Conservation (phyloP, 2,329 filamentous ascomycete genomes). For the Helotiales sp. region DNA sequence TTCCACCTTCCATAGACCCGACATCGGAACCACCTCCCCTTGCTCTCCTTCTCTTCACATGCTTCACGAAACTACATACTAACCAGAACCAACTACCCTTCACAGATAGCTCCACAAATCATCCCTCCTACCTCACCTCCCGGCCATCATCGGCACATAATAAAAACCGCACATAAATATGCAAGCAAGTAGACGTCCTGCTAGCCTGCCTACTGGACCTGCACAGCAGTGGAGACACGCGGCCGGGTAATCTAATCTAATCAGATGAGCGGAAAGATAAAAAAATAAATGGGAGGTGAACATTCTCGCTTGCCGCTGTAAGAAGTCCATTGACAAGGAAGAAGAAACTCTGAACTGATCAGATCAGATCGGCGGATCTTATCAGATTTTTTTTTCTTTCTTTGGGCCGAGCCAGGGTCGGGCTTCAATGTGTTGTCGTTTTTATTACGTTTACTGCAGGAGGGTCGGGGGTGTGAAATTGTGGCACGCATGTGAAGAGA, state of each 20-base stretch:
- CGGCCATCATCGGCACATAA: background rate
- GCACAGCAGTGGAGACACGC: background rate
- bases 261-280: background rate
- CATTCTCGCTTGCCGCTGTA: background rate
- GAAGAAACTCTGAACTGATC: slow-evolving; percentile 1
- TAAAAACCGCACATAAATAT: background rate
- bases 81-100: too few relatives aligned
- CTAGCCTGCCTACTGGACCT: too few relatives aligned
- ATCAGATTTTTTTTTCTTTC: background rate
- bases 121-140: background rate
- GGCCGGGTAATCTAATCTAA: background rate
- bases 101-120: background rate
- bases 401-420: background rate
- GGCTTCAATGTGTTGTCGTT: background rate
- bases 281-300: background rate
- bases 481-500: background rate
- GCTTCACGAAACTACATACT: too few relatives aligned
- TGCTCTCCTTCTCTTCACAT: too few relatives aligned
- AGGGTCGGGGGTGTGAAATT: background rate
- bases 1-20: too few relatives aligned
- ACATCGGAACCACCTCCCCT: too few relatives aligned
- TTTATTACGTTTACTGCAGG: background rate
- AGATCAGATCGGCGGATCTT: background rate
- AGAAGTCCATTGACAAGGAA: background rate
- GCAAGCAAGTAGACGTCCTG: background rate